phyloP scores from a whole-genome alignment of 2,329 filamentous ascomycete species.

The Stagonosporopsis vannaccii region DNA sequence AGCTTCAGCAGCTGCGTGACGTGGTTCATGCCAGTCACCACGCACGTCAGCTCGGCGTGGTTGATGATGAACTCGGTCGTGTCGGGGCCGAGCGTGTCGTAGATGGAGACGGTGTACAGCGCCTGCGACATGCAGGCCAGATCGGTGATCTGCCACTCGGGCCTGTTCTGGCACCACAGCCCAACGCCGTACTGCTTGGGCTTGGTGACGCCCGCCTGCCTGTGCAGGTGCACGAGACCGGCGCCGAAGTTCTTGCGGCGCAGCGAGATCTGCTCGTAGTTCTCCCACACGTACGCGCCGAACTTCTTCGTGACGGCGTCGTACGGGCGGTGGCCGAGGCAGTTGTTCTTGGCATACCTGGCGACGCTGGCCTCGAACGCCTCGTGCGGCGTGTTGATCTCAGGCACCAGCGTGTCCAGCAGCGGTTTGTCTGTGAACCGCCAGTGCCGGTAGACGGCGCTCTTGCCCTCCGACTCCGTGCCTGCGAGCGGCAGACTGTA shows the following conservation, averaged over 20 bases:
- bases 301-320: constrained; percentile 76
- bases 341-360: constrained; percentile 70
- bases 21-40: constrained; percentile 81
- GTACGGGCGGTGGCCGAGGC: constrained; percentile 83
- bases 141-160: constrained; percentile 89
- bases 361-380: constrained; percentile 73
- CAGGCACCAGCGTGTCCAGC: constrained; percentile 62
- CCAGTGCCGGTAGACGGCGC: constrained; percentile 83
- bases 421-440: constrained; percentile 72
- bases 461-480: constrained; percentile 75
- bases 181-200: constrained; percentile 73
- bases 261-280: constrained; percentile 79
- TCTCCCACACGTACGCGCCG: constrained; percentile 82
- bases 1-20: constrained; percentile 83
- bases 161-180: constrained; percentile 85
- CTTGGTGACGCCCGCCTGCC: constrained; percentile 70
- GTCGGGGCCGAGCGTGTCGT: constrained; percentile 92
- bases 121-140: constrained; percentile 86
- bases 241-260: constrained; percentile 85
- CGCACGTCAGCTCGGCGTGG: constrained; percentile 77
- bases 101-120: constrained; percentile 89
- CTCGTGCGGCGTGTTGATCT: constrained; percentile 76
- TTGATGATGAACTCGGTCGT: constrained; percentile 96
- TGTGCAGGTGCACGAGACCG: constrained; percentile 83
- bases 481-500: constrained; percentile 81